These are phyloP conservation scores for Emiliania huxleyi DNA, from an alignment of 78 protist genomes.

Conservation along the genomic window DNA sequence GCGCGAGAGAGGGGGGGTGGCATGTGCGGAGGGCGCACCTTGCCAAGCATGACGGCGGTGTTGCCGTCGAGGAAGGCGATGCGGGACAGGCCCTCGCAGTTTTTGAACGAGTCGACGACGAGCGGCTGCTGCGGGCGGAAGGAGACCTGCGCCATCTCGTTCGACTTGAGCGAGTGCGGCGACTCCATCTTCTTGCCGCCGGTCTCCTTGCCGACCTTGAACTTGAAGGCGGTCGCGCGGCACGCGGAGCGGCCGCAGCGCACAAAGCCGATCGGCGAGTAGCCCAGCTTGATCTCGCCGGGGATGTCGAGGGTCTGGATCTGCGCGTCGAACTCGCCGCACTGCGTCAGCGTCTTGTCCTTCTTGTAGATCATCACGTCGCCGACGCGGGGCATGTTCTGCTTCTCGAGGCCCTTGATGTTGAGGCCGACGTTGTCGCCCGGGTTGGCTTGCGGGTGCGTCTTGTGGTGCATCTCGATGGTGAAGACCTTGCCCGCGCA, in stretches of 20 bases:
- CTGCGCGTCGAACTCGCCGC: constrained; percentile 44
- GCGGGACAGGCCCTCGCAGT: constrained; percentile 71
- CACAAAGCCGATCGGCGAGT: constrained; percentile 58
- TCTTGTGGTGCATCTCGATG: constrained; percentile 76
- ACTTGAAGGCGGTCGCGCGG: constrained; percentile 42
- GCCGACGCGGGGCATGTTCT: constrained; percentile 57
- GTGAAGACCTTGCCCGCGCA: constrained; percentile 65
- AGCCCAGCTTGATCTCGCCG: constrained; percentile 61
- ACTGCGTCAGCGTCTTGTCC: constrained; percentile 36
- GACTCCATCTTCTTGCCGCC: constrained; percentile 62
- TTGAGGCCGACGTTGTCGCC: constrained; percentile 71
- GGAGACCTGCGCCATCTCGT: constrained; percentile 62
- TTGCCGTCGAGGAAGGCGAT: constrained; percentile 77
- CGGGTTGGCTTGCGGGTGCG: constrained; percentile 53
- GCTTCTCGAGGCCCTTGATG: constrained; percentile 64
- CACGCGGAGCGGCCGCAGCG: constrained; percentile 56
- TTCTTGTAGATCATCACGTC: constrained; percentile 58
- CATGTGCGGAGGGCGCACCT: too few species aligned
- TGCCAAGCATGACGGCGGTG: constrained; percentile 72
- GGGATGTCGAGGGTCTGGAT: constrained; percentile 61
- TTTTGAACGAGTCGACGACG: constrained; percentile 61
- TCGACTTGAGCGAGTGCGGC: constrained; percentile 63
- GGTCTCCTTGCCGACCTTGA: constrained; percentile 68
- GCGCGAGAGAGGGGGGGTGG: constrained; percentile 36
- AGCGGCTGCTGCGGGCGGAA: constrained; percentile 69